Base-by-base conservation (phyloP, 2,329 filamentous ascomycete species). In the Talaromyces marneffei region DNA sequence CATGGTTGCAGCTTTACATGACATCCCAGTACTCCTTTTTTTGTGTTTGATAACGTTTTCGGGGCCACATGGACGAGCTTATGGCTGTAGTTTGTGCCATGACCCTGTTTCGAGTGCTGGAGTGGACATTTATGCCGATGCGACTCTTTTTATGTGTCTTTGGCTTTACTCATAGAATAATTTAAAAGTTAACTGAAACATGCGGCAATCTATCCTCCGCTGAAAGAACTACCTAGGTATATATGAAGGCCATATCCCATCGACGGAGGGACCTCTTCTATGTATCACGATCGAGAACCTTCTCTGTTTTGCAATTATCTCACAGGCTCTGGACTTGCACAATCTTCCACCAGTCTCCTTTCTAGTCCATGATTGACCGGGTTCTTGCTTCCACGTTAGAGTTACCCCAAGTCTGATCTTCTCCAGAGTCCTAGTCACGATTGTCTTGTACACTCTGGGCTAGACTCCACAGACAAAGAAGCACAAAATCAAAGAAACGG, bases 331-430 rank as follows among this genome's bases (percentile, higher is more conserved):
- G 27, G n/a, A 31, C 48, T 23, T 52, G 48, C 29, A 35, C 48
- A 52, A 31, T 33, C 18, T 3, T 29, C 46, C 46, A 31, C 25
- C 23, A 31, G 23, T 27, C 16, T n/a, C 27, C 29, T 31, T 29
- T 8, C 14, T n/a, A 50, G 16, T 16, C 16, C 46, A 23, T 52
- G 10, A 52, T 33, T 10, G 46, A 27, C 48, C 48, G 48, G 48
- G 48, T 52, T 52, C 48, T 52, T 52, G 48, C 48, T 52, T 52
- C 18, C 16, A 52, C 23, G 10, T 12, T 52, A 16, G 29, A 52
- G 48, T 52, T 52, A 52, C 48, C 44, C 46, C 29, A 52, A 52
- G 48, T 20, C 46, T 50, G 46, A 50, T 31, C n/a, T 12, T 50
- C 27, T 20, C 48, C 48, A 33, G 48, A 35, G n/a, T 50, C n/a